Evolutionary conservation across 2,329 filamentous ascomycete species (phyloP), one percentile per base, ranked within the genome.

Genomic region (Ustulina deusta): DNA sequence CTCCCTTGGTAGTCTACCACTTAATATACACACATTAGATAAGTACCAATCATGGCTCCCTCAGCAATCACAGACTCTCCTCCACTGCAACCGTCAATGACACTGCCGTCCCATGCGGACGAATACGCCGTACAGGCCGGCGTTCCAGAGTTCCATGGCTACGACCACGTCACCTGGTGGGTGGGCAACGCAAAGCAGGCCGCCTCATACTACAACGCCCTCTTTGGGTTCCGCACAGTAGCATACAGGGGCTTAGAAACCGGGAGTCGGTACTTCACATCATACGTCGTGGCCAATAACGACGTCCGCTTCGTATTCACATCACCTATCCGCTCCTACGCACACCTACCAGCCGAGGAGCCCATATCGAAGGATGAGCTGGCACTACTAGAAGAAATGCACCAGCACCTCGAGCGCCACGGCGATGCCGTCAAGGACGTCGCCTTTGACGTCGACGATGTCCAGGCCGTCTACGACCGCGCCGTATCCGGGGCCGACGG

Each of bases 111-210:
- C 49, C 77, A 79, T 66, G 86, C 86, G 74, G 83, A 83, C 20
- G 87, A 87, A 74, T 86, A 83, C 74, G 84, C 85, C 68, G 82
- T 88, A 54, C 84, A 86, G 74, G 81, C 76, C 57, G 84, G 74
- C 74, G 82, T 74, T 69, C 80, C 79, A 74, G 86, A 85, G 78
- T 94, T 97, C 83, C 88, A 89, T 69, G 94, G 93, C 77, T 97
- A 97, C 79, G 93, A 97, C 81, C 93, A 97, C 81, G 88, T 97
- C 64, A 94, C 93, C 73, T 97, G 94, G 94, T 97, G 93, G 84
- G 95, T 97, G 34, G 94, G 94, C 78, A 98, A 98, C 78, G 94
- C 95, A 74, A 97, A 97, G 83, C 94, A 97, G 84, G 93, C 94
- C 2, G 94, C 94, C 44, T 87, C 91, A 15, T 97, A 93, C 83